phyloP scores from a whole-genome alignment of 2,329 filamentous ascomycete species.

The Teratosphaeriaceae sp. region DNA sequence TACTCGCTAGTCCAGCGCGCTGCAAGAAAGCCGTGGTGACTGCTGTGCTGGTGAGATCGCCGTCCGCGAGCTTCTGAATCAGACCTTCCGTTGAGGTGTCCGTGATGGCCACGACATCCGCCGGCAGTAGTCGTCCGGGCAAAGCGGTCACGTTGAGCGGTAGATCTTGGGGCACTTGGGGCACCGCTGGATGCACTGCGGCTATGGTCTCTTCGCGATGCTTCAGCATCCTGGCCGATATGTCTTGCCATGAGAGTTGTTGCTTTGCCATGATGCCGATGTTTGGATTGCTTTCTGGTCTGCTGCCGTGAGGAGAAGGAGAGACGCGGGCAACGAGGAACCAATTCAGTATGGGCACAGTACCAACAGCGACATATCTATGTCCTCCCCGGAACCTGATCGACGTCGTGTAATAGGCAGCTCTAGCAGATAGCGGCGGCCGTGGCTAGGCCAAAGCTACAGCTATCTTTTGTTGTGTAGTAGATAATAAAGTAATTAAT shows the following conservation, averaged over 20 bases:
- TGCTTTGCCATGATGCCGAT: too few relatives aligned
- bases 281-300: too few relatives aligned
- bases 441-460: too few relatives aligned
- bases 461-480: too few relatives aligned
- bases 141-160: conserved; percentile 42
- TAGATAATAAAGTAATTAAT: too few relatives aligned
- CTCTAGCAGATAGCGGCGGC: too few relatives aligned
- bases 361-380: too few relatives aligned
- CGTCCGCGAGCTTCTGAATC: conserved; percentile 36
- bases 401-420: too few relatives aligned
- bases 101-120: conserved; percentile 46
- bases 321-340: too few relatives aligned
- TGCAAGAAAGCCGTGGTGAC: conserved; percentile 50
- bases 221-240: conserved; percentile 40
- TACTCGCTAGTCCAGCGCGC: conserved; percentile 48
- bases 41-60: conserved; percentile 36
- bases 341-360: too few relatives aligned
- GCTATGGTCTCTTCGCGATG: conserved; percentile 42
- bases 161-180: conserved; percentile 30
- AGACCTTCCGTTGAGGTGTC: conserved; percentile 40
- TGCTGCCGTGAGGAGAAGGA: too few relatives aligned
- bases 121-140: conserved; percentile 39
- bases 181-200: conserved; percentile 34
- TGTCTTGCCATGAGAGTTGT: conserved; percentile 43
- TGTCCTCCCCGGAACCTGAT: too few relatives aligned